A percentile compares a stretch with the other conserved stretches of the same genome.
These are phyloP conservation scores for Apiospora phragmitis DNA, from an alignment of 2,329 filamentous ascomycete genomes.

Conservation along the genomic window DNA sequence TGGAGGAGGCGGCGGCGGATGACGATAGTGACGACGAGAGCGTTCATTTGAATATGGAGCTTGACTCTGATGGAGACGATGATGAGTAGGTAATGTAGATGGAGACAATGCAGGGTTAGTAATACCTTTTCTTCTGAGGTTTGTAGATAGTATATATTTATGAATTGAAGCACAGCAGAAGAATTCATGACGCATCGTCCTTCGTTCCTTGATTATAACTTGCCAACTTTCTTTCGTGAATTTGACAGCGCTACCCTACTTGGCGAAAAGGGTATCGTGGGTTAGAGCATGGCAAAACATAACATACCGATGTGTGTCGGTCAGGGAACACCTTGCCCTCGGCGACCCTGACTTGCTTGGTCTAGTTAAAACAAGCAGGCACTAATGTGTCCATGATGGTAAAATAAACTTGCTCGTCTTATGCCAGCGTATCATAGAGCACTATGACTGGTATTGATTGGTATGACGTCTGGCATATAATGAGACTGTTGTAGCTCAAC, in stretches of 20 bases:
- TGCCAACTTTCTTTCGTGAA: background rate
- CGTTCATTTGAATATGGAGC: conserved; percentile 59
- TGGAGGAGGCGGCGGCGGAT: conserved; percentile 35
- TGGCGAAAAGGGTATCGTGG: background rate
- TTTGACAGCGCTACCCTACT: background rate
- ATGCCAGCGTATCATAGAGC: too few relatives aligned
- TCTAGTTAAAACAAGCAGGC: too few relatives aligned
- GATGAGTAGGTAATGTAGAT: conserved; percentile 16
- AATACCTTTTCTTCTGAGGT: background rate
- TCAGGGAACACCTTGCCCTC: background rate
- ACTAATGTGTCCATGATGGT: too few relatives aligned
- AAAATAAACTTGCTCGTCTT: too few relatives aligned
- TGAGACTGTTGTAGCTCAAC: background rate
- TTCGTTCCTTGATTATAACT: background rate
- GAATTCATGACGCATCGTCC: background rate
- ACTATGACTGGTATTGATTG: background rate
- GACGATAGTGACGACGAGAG: conserved; percentile 51
- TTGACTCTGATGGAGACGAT: conserved; percentile 41
- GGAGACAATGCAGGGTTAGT: too few relatives aligned
- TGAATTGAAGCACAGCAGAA: background rate
- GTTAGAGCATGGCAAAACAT: background rate
- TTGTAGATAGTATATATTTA: too few relatives aligned
- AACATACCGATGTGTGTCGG: background rate
- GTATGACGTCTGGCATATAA: background rate
- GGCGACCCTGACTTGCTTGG: too few relatives aligned